Conservation (phyloP, 257 asterid species). For the Cordia subcordata region DNA sequence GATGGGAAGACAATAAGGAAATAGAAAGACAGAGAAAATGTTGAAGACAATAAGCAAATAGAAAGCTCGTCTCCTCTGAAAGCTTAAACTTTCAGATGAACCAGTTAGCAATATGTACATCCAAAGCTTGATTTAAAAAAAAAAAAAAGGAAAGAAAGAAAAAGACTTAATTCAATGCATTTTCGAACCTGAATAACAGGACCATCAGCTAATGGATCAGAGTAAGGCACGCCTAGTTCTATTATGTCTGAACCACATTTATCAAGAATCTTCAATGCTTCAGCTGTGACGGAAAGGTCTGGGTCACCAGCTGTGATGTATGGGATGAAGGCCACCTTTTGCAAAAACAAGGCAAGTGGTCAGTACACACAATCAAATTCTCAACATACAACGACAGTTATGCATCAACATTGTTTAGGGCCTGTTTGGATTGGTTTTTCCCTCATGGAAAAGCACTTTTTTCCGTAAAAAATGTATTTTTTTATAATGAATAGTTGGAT, state of each 20-base stretch:
- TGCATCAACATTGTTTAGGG: no score
- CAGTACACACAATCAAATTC: background rate
- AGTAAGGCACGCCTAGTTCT: slow-evolving; percentile 86
- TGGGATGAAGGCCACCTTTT: slow-evolving; percentile 86
- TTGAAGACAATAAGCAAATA: no score
- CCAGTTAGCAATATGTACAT: background rate
- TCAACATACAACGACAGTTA: slow-evolving; percentile 13
- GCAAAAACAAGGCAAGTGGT: slow-evolving; percentile 17
- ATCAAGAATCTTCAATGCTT: slow-evolving; percentile 76
- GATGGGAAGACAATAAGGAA: slow-evolving; percentile 2
- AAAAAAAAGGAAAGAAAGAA: no score
- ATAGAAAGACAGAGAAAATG: background rate
- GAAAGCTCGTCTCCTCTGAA: no score
- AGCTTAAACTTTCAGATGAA: no score
- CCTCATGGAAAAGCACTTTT: no score
- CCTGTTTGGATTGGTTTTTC: no score
- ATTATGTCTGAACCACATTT: slow-evolving; percentile 82
- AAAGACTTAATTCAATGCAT: no score
- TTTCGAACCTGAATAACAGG: slow-evolving; percentile 78
- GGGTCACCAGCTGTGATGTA: slow-evolving; percentile 94
- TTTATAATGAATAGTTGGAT: no score
- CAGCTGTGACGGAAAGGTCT: slow-evolving; percentile 73
- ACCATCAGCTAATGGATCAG: slow-evolving; percentile 97
- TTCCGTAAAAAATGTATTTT: no score
- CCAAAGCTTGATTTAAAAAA: no score